Evolutionary conservation across 2,329 filamentous ascomycete genomes (phyloP).

Genomic region (Ascosphaera apis): DNA sequence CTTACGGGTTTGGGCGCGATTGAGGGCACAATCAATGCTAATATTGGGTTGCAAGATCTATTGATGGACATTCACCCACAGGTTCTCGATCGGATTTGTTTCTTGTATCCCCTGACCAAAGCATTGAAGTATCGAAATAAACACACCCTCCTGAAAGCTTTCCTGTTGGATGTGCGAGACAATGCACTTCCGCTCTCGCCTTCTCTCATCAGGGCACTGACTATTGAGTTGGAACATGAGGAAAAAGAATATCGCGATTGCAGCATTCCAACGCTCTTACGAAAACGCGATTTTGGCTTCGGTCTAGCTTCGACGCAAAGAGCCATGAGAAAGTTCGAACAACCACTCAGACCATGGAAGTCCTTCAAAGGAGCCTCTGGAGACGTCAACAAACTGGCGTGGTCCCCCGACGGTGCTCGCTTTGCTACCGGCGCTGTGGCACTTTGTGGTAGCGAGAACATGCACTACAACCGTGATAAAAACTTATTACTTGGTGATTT

Average conservation of each 20-base stretch:
- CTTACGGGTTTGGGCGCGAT: background rate
- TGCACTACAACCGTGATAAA: slow-evolving; percentile 36
- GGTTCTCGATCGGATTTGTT: background rate
- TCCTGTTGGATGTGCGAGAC: background rate
- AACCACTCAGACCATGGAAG: slow-evolving; percentile 17
- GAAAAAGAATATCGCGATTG: background rate
- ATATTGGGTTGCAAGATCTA: background rate
- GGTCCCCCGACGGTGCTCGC: slow-evolving; percentile 28
- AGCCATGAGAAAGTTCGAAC: no score
- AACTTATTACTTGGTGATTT: slow-evolving; percentile 33
- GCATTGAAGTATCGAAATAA: background rate
- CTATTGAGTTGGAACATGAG: background rate
- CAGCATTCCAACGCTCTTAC: slow-evolving; percentile 9
- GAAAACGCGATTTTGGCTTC: slow-evolving; percentile 11
- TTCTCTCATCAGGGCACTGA: background rate
- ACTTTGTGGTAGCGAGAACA: slow-evolving; percentile 29
- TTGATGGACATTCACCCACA: background rate
- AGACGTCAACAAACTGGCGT: slow-evolving; percentile 33
- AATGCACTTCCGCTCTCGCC: background rate
- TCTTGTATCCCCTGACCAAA: background rate
- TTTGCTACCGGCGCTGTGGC: slow-evolving; percentile 36
- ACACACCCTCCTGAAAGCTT: background rate
- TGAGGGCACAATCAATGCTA: background rate
- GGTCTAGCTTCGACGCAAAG: no score
- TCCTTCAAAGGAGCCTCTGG: slow-evolving; percentile 35